Evolutionary conservation across 177 flowering plant species (phyloP).

Genomic region (Tripterygium wilfordii): DNA sequence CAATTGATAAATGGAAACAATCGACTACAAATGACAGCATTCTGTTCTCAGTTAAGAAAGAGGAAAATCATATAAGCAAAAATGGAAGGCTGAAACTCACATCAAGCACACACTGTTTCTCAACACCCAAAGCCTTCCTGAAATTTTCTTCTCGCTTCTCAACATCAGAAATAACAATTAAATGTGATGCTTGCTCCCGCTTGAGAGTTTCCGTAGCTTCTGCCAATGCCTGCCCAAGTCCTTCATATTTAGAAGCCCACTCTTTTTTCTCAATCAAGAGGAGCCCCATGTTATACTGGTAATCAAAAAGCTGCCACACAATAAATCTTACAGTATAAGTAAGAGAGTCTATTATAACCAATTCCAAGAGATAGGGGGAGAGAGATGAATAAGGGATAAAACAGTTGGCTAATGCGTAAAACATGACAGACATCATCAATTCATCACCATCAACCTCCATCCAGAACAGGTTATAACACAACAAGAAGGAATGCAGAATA

Average conservation of each 20-base stretch:
- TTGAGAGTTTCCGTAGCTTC: constrained; percentile 51
- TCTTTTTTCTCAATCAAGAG: constrained; percentile 90
- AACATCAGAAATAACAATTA: constrained; percentile 58
- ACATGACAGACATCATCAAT: no score
- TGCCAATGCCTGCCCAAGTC: constrained; percentile 41
- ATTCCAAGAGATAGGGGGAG: neutral
- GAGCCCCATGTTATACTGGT: constrained; percentile 94
- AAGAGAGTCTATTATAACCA: neutral
- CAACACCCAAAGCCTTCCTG: constrained; percentile 36
- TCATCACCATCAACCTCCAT: no score
- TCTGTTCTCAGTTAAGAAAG: no score
- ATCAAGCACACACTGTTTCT: constrained; percentile 43
- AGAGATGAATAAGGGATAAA: no score
- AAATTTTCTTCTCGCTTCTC: constrained; percentile 75
- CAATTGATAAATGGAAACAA: no score
- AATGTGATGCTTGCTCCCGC: constrained; percentile 64
- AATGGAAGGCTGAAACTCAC: constrained; percentile 24
- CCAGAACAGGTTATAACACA: no score
- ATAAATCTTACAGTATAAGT: neutral
- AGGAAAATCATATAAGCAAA: neutral
- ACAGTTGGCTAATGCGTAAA: no score
- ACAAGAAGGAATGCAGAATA: no score
- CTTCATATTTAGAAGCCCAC: constrained; percentile 62
- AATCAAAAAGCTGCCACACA: constrained; percentile 65
- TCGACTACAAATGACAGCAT: no score